phyloP scores from a whole-genome alignment of 352 stramenopile species.

The Phytophthora sansomeana region DNA sequence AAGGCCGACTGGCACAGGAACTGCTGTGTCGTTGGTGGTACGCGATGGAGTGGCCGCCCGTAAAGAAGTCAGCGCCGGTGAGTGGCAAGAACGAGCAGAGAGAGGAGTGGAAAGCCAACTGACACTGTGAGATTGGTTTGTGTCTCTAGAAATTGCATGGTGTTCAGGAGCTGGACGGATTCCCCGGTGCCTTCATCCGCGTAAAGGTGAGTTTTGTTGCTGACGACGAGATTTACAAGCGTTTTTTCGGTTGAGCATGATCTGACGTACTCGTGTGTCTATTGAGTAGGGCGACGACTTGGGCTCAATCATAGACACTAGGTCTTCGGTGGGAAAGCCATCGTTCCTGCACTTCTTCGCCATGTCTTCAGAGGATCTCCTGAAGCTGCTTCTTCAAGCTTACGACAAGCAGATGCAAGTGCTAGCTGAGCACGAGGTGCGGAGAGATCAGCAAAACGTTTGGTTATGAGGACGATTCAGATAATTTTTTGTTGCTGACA shows the following conservation, averaged over 20 bases:
- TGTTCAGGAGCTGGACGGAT: constrained; percentile 86
- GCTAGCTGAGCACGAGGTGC: constrained; percentile 73
- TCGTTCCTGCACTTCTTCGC: constrained; percentile 89
- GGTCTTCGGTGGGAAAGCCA: constrained; percentile 69
- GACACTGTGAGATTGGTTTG: background rate
- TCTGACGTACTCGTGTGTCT: background rate
- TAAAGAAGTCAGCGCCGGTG: constrained; percentile 45
- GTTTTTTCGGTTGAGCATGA: background rate
- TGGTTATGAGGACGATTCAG: background rate
- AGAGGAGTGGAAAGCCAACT: constrained; percentile 2
- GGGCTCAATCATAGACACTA: constrained; percentile 85
- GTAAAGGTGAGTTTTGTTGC: constrained; percentile 59
- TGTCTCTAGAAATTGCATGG: constrained; percentile 64
- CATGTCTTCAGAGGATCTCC: constrained; percentile 73
- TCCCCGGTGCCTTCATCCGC: constrained; percentile 79
- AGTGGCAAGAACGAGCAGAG: background rate
- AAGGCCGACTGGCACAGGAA: constrained; percentile 78
- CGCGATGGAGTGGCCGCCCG: constrained; percentile 77
- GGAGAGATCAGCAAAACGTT: background rate
- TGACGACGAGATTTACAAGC: background rate
- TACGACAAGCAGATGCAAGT: constrained; percentile 90
- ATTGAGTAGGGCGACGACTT: constrained; percentile 76
- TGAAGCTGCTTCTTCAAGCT: constrained; percentile 75
- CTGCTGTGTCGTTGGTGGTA: constrained; percentile 91
- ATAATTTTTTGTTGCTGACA: constrained; percentile 13